These are phyloP conservation scores for Juncus effusus DNA, from an alignment of 176 grass and related monocot species.

Conservation along the genomic window DNA sequence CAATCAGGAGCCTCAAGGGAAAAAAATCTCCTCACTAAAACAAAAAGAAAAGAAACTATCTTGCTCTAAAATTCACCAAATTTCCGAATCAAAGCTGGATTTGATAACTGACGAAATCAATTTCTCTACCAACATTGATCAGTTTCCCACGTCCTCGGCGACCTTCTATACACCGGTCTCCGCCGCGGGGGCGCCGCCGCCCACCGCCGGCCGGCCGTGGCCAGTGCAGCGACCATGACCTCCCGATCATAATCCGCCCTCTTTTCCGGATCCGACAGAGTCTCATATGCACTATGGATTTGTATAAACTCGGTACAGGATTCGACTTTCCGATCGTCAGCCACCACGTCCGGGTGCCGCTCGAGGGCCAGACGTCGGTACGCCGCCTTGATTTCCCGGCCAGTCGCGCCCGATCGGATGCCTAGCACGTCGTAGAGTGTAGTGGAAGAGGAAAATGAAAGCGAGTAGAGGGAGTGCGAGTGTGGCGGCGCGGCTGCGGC, in stretches of 20 bases:
- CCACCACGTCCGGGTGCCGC: conserved; percentile 57
- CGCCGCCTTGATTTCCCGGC: conserved; percentile 58
- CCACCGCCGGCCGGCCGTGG: not conserved
- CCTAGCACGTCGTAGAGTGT: conserved; percentile 77
- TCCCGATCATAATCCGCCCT: conserved; percentile 54
- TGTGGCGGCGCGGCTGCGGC: not conserved
- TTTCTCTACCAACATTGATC: conserved; percentile 68
- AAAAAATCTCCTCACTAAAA: not conserved
- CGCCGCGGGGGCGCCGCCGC: not conserved
- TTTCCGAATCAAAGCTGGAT: conserved; percentile 6
- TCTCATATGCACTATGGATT: conserved; percentile 66
- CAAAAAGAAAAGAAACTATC: not conserved
- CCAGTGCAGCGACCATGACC: conserved; percentile 6
- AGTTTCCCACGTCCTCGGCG: conserved; percentile 54
- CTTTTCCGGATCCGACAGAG: conserved; percentile 57
- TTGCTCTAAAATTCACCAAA: too few species aligned
- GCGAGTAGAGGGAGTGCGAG: not conserved
- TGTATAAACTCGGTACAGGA: conserved; percentile 53
- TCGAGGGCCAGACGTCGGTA: conserved; percentile 65
- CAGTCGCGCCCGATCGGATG: conserved; percentile 32
- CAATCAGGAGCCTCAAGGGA: conserved; percentile 2
- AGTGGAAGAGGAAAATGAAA: not conserved
- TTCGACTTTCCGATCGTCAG: not conserved
- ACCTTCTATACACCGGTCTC: not conserved
- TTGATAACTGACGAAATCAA: not conserved